Conservation (phyloP, 345 rosid species). For the Gossypium thurberi region DNA sequence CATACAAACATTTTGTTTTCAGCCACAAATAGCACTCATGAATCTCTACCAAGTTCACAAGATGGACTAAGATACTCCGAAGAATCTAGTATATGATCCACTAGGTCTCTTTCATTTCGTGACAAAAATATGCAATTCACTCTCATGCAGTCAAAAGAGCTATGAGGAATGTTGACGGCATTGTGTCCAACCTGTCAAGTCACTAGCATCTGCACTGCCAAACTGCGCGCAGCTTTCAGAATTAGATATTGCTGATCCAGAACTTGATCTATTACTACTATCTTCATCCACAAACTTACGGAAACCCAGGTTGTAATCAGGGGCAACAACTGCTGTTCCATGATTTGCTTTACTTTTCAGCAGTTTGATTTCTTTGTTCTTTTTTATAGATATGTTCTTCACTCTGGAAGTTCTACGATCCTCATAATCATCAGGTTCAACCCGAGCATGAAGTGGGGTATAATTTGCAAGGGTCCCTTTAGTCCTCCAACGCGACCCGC, state of each 20-base stretch:
- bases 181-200: conserved; percentile 66
- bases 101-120: not conserved
- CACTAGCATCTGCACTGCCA: conserved; percentile 76
- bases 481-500: conserved; percentile 82
- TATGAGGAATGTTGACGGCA: not conserved
- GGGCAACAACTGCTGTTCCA: conserved; percentile 32
- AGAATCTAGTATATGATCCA: not conserved
- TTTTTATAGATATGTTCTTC: conserved; percentile 43
- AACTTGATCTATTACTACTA: conserved; percentile 84
- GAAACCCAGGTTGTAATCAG: conserved; percentile 47
- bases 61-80: not conserved
- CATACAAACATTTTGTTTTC: not conserved
- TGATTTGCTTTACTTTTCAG: conserved; percentile 70
- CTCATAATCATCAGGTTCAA: conserved; percentile 45
- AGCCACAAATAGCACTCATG: not conserved
- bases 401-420: conserved; percentile 42
- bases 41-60: not conserved
- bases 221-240: conserved; percentile 93
- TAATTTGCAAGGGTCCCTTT: conserved; percentile 71
- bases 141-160: conserved; percentile 1
- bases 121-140: not conserved
- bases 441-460: conserved; percentile 70
- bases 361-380: conserved; percentile 51
- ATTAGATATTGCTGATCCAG: conserved; percentile 93
- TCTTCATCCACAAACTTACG: conserved; percentile 69